Conservation (phyloP, 768 basidiomycete species). For the Harrya chromipes region DNA sequence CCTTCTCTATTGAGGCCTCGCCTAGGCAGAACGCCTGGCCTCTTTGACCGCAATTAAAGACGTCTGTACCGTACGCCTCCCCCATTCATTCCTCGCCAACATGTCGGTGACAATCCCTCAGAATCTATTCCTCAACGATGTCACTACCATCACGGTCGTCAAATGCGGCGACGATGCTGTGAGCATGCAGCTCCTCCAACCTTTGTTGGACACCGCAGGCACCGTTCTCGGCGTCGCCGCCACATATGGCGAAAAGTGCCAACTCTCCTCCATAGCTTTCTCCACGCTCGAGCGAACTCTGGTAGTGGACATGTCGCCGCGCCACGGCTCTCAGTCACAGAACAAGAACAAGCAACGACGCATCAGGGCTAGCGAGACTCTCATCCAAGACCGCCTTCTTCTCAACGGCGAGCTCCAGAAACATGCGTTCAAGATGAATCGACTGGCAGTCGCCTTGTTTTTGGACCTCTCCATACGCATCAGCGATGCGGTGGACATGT, state of each 20-base stretch:
- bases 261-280: conserved; percentile 39
- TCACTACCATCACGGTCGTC: conserved; percentile 28
- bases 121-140: conserved; percentile 30
- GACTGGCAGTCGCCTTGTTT: conserved; percentile 38
- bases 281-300: conserved; percentile 36
- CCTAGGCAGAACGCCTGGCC: background rate
- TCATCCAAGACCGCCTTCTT: conserved; percentile 35
- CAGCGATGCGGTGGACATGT: conserved; percentile 38
- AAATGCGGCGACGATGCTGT: conserved; percentile 28
- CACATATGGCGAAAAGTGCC: conserved; percentile 34
- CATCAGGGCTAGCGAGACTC: conserved; percentile 9
- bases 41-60: conserved; percentile 15
- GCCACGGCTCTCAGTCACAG: conserved; percentile 7
- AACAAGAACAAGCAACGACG: background rate
- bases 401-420: conserved; percentile 29
- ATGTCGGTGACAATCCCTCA: conserved; percentile 30
- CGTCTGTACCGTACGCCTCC: conserved; percentile 3
- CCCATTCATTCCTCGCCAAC: background rate
- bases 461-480: conserved; percentile 38
- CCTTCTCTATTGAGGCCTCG: background rate
- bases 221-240: conserved; percentile 42
- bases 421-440: conserved; percentile 47
- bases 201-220: conserved; percentile 28
- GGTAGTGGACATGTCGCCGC: conserved; percentile 29
- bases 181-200: conserved; percentile 17